Base-by-base conservation (phyloP, 192 early-diverging fungal species). In the Coemansia aciculifera region DNA sequence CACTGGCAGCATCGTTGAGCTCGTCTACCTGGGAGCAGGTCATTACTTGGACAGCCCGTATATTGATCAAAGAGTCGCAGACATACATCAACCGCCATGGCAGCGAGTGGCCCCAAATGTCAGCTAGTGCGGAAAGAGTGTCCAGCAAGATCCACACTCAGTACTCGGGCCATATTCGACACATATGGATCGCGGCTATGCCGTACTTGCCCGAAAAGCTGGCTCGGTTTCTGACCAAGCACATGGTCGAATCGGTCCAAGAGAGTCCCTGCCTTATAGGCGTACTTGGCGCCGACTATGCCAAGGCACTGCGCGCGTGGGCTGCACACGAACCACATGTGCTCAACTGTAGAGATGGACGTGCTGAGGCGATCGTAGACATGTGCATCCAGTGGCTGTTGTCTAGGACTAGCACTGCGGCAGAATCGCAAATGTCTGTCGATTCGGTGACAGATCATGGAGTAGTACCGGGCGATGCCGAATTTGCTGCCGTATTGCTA, bases 161-260 rank as follows among this genome's bases (percentile, higher is more conserved):
- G 67, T 83, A 83, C 42, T 71, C 75, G 12, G 56, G 38, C 23
- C 70, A 66, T 39, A 31, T 78, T 40, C 68, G 81, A 15, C 81
- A 83, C 60, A 83, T 78, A n/a, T 83, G 81, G 81, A 59, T 72
- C 7, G 69, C 64, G 3, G 75, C 72, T 2, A 78, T 83, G 68
- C 81, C 75, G 29, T 29, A 72, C 65, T 38, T 83, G 66, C 72
- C 81, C n/a, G 63, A 29, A 1, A 72, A 62, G 23, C 75, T 74
- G 37, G 73, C 81, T 15, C 71, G 69, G 23, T 75, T 72, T 62
- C 19, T 78, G 39, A 59, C 56, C 15, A 75, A 74, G 27, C 73
- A 75, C 62, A 83, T 83, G 11, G 68, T 64, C 0, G 69, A 78
- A 11, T 66, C 81, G 11, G 39, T 83, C 27, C 66, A 36, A 1